Conservation (phyloP, 768 basidiomycete genomes). For the Leucosporidium scottii region DNA sequence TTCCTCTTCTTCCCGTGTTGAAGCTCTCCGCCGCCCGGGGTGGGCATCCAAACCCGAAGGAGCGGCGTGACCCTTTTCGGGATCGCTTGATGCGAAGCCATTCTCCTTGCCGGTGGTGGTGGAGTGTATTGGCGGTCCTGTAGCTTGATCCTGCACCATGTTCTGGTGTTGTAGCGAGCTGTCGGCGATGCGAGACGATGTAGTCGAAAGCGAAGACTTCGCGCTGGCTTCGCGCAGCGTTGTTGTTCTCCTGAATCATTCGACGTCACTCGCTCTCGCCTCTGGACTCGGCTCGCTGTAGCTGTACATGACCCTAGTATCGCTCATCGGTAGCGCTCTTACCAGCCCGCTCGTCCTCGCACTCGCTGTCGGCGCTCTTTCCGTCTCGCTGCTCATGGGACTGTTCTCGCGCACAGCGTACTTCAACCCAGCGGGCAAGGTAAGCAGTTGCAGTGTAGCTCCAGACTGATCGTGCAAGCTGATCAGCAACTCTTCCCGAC, state of each 20-base stretch:
- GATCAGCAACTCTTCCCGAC: too few species aligned
- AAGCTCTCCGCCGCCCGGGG: not conserved
- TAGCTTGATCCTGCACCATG: not conserved
- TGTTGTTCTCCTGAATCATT: not conserved
- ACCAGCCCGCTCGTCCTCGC: slow-evolving; percentile 15
- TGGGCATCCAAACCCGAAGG: not conserved
- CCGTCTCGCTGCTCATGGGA: slow-evolving; percentile 31
- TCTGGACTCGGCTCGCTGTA: slow-evolving; percentile 41
- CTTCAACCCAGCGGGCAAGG: slow-evolving; percentile 53
- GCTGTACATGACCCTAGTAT: too few species aligned
- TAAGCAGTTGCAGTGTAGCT: not conserved
- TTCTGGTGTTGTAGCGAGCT: too few species aligned
- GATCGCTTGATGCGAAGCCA: too few species aligned
- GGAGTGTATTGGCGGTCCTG: not conserved
- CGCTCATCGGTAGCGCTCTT: too few species aligned
- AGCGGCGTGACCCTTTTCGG: not conserved
- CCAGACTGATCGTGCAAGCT: not conserved
- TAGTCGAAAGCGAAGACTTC: not conserved
- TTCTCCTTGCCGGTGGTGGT: not conserved
- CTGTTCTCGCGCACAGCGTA: slow-evolving; percentile 35
- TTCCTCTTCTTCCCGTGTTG: not conserved
- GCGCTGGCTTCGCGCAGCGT: not conserved
- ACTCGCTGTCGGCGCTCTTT: slow-evolving; percentile 25
- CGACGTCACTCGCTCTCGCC: not conserved
- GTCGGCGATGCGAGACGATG: not conserved